phyloP scores from a whole-genome alignment of 192 early-diverging fungal genomes.

The Obelidium mucronatum region DNA sequence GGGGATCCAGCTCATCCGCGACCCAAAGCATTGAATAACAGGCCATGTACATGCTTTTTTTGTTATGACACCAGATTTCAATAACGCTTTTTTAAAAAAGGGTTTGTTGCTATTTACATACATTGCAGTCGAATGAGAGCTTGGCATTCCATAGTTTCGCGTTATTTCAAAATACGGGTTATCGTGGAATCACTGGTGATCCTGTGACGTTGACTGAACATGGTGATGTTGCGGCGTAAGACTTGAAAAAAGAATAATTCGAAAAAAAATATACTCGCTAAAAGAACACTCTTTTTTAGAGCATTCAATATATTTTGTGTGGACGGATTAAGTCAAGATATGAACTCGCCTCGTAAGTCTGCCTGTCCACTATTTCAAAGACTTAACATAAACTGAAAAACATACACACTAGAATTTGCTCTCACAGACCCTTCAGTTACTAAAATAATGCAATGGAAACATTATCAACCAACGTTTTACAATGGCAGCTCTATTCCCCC shows the following conservation, averaged over 20 bases:
- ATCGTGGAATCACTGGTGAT: neutral
- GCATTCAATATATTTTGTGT: neutral
- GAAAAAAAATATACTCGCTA: no score
- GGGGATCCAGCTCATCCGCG: neutral
- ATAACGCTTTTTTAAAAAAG: no score
- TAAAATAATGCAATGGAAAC: neutral
- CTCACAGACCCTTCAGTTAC: neutral
- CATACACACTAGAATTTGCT: neutral
- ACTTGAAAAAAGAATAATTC: neutral
- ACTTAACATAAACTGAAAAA: neutral
- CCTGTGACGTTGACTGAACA: neutral
- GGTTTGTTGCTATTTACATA: no score
- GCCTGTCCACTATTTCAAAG: no score
- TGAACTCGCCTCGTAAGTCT: neutral
- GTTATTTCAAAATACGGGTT: neutral
- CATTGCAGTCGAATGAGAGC: constrained; percentile 1
- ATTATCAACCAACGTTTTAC: neutral
- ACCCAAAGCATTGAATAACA: neutral
- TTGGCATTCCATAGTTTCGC: neutral
- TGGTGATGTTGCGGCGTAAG: neutral
- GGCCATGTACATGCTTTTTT: neutral
- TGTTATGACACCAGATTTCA: no score
- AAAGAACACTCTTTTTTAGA: neutral
- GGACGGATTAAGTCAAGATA: neutral
- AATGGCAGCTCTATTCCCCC: neutral